Evolutionary conservation across 1,284 basidiomycete species (phyloP), one percentile per base, ranked within the genome.

Genomic region (Rhodotorula sp.): DNA sequence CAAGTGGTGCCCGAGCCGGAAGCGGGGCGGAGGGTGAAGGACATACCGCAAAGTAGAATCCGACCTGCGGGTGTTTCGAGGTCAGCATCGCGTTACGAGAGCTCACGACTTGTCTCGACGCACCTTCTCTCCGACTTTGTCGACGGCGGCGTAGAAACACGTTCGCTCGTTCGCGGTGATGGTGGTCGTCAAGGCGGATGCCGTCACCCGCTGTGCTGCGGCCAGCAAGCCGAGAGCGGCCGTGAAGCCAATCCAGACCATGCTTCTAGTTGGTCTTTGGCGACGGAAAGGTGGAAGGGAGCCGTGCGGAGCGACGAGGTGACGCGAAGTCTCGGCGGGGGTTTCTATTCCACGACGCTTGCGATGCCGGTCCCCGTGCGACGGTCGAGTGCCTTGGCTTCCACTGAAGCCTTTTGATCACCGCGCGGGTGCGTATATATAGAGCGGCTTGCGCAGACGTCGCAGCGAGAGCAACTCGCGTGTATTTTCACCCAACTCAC

Each of bases 61-160:
- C 74, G 64, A 77, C 72, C 76, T 77, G 58, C 19, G 34, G 15
- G n/a, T 4, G 43, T 45, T 6, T 26, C n/a, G 5, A 57, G n/a
- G 52, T 34, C 8, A 59, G 54, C 16, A 67, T 16, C 7, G 2
- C 31, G n/a, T 15, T 16, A 23, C 28, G 56, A 38, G 28, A 45
- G 16, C n/a, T 2, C 38, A 8, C 1, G n/a, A 34, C 0, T 0
- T 15, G n/a, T 15, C 21, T 2, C 5, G 63, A 26, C 92, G 90
- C 72, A 95, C 89, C 85, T 95, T 95, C 83, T 95, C 92, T 57
- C 90, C 90, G 1, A 85, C 87, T 82, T 93, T 92, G 84, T 98
- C 95, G n/a, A 97, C 94, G 80, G 95, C 93, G 12, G 93, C 92
- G 79, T 93, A 97, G 83, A 95, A 99, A 82, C 97, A 99, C 67